Base-by-base conservation (phyloP, 2,329 filamentous ascomycete genomes). In the Sodiomyces alkalinus region DNA sequence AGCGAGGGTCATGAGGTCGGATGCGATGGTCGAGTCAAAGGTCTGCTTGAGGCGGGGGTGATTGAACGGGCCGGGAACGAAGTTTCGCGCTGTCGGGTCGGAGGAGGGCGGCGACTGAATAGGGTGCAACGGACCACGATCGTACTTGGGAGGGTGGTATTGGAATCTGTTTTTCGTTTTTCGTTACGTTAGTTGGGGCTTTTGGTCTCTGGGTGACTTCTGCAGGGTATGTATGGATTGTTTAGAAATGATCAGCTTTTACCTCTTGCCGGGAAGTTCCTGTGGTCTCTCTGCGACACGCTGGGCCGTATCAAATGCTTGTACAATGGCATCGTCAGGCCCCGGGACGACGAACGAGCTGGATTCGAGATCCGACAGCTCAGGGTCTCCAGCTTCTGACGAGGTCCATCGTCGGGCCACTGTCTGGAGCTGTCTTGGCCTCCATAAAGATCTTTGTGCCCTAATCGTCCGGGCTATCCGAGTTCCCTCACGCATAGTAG, bases 131-230 rank as follows among this genome's bases (percentile, higher is more conserved):
- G 86, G 86, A 32, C 90, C 90, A 46, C 87, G 81, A 54, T 93
- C 76, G 67, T 86, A 98, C 59, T 87, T 90, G 38, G 90, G 90
- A 28, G 87, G 78, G 39, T 86, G 83, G 55, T 80, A 96, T 56
- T 92, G 81, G 60, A 96, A 98, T 66, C 87, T n/a, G n/a, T n/a
- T n/a, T n/a, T n/a, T n/a, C n/a, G n/a, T n/a, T n/a, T n/a, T 92
- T 36, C 17, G 35, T 55, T n/a, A n/a, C n/a, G n/a, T n/a, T n/a
- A n/a, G n/a, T n/a, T n/a, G n/a, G n/a, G n/a, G n/a, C n/a, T n/a
- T n/a, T n/a, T n/a, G n/a, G n/a, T n/a, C n/a, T n/a, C n/a, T n/a
- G n/a, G n/a, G n/a, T n/a, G n/a, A n/a, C n/a, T n/a, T n/a, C n/a
- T n/a, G n/a, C n/a, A n/a, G n/a, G n/a, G n/a, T n/a, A n/a, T n/a